A percentile compares a stretch with the other conserved stretches of the same genome.
Evolutionary conservation across 176 grass and related monocot species (phyloP).

Genomic region (Carex scoparia): DNA sequence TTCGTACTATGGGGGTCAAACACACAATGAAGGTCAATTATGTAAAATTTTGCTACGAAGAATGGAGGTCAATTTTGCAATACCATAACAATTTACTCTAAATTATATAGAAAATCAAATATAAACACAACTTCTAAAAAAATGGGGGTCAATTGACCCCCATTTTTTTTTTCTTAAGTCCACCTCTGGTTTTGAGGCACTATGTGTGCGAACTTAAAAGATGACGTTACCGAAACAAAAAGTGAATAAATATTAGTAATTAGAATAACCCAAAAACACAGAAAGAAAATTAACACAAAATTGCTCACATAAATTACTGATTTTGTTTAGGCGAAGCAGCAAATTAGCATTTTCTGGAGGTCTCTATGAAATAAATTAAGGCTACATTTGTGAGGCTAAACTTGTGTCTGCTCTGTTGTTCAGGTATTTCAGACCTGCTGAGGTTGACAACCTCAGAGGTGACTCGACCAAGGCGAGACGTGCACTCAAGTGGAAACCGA

Average conservation of each 20-base stretch:
- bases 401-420: background rate
- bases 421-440: constrained; percentile 65
- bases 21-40: no score
- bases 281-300: background rate
- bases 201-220: background rate
- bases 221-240: background rate
- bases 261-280: background rate
- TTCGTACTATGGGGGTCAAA: no score
- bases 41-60: no score
- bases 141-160: no score
- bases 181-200: background rate
- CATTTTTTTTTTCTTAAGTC: no score
- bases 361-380: background rate
- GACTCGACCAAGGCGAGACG: constrained; percentile 69
- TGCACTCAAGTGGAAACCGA: constrained; percentile 81
- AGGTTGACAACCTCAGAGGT: constrained; percentile 85
- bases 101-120: no score
- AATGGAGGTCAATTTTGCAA: no score
- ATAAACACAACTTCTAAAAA: no score
- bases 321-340: background rate
- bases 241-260: background rate
- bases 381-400: background rate
- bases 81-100: no score
- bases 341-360: background rate
- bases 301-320: background rate